A percentile compares a stretch with the other conserved stretches of the same genome.
Conservation (phyloP, 2,329 filamentous ascomycete genomes). For the Coniosporium tulheliwenetii region DNA sequence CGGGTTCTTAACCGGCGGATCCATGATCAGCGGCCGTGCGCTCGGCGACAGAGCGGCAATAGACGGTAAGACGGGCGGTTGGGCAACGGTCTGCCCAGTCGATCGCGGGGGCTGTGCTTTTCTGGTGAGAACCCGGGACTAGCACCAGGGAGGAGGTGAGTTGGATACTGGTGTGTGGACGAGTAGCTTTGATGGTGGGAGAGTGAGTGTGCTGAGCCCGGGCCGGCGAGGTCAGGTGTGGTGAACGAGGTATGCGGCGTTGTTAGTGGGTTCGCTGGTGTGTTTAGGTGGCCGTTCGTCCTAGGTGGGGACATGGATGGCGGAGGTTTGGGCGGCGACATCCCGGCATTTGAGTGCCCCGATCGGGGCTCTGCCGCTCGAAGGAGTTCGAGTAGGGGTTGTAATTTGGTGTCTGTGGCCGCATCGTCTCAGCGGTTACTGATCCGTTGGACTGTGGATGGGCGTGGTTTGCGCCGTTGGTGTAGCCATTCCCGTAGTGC, state of each 20-base stretch:
- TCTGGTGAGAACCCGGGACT: constrained; percentile 27
- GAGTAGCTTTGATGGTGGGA: constrained; percentile 22
- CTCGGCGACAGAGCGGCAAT: constrained; percentile 42
- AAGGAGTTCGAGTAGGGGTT: constrained; percentile 19
- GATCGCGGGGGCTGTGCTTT: constrained; percentile 27
- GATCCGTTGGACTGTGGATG: constrained; percentile 1
- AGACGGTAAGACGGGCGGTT: constrained; percentile 39
- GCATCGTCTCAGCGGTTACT: neutral
- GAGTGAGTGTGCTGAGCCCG: constrained; percentile 16
- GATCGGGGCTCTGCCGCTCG: constrained; percentile 21
- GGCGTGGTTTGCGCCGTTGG: neutral
- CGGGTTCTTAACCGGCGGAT: constrained; percentile 43
- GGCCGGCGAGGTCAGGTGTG: constrained; percentile 7
- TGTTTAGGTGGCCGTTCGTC: constrained; percentile 10
- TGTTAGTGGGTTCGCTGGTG: constrained; percentile 16
- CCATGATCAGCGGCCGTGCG: constrained; percentile 39
- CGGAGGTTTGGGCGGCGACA: constrained; percentile 27
- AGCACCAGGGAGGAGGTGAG: constrained; percentile 17
- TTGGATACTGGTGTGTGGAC: constrained; percentile 17
- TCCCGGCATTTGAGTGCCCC: constrained; percentile 21
- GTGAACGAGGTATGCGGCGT: constrained; percentile 33
- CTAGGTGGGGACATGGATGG: constrained; percentile 28
- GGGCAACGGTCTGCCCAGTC: constrained; percentile 14
- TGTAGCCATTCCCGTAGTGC: neutral
- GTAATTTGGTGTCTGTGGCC: constrained; percentile 1